Evolutionary conservation across 306 rosid species (phyloP).

Genomic region (Purshia tridentata): DNA sequence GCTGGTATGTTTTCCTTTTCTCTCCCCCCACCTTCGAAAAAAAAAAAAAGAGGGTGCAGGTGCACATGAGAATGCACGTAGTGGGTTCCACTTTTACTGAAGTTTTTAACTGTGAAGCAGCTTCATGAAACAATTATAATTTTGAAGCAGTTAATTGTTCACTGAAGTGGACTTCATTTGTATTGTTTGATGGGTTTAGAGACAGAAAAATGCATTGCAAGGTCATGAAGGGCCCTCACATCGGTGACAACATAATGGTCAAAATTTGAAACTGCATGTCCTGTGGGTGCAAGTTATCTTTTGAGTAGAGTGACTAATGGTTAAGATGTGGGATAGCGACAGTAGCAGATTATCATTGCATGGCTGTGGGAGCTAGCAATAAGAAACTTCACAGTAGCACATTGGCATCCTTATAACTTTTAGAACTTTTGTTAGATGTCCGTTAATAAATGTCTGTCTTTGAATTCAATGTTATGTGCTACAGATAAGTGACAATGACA

Average conservation of each 20-base stretch:
- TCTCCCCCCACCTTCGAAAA: not conserved
- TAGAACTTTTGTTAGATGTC: not conserved
- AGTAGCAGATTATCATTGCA: not conserved
- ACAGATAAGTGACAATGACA: not conserved
- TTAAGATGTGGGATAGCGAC: not conserved
- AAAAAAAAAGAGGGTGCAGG: not conserved
- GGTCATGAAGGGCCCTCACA: not conserved
- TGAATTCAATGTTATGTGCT: not conserved
- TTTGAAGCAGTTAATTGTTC: not conserved
- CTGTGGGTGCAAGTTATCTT: not conserved
- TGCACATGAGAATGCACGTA: not conserved
- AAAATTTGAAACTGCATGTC: not conserved
- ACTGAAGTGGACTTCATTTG: not conserved
- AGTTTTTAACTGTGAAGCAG: not conserved
- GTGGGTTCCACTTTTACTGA: not conserved
- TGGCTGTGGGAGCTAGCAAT: not conserved
- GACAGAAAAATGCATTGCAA: not conserved
- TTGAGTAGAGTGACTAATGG: not conserved
- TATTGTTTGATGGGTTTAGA: not conserved
- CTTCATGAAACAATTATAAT: not conserved
- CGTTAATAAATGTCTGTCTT: not conserved
- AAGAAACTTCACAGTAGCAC: not conserved
- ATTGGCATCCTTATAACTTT: not conserved
- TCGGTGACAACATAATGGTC: not conserved
- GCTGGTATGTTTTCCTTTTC: constrained; percentile 56